A percentile compares a stretch with the other conserved stretches of the same genome.
Conservation (phyloP, 441 rosid genomes). For the Dalechampia spathulata region DNA sequence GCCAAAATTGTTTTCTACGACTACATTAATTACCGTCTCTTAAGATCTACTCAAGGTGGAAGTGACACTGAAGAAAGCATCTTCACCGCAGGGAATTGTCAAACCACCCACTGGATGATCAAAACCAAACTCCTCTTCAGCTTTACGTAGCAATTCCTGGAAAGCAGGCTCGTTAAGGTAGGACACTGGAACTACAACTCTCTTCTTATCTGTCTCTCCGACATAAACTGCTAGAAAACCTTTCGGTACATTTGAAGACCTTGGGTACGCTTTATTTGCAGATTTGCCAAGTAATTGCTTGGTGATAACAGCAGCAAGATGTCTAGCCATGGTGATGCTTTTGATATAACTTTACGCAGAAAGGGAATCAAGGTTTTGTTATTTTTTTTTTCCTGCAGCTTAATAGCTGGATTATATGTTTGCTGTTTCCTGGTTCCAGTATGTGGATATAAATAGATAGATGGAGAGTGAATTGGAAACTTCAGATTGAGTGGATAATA, state of each 20-base stretch:
- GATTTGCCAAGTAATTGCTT: conserved; percentile 17
- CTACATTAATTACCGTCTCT: neutral
- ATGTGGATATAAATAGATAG: conserved; percentile 1
- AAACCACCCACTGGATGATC: conserved; percentile 56
- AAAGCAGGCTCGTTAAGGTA: conserved; percentile 30
- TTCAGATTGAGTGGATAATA: neutral
- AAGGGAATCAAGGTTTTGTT: neutral
- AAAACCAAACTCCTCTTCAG: conserved; percentile 41
- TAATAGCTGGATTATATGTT: too few relatives aligned
- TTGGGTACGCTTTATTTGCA: neutral
- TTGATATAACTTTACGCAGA: neutral
- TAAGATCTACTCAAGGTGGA: conserved; percentile 19
- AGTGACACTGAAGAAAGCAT: conserved; percentile 32
- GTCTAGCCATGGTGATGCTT: neutral
- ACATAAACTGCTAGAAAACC: conserved; percentile 40
- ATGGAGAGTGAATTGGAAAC: too few relatives aligned
- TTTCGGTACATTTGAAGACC: conserved; percentile 20
- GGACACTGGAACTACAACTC: conserved; percentile 26
- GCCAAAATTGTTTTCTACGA: conserved; percentile 1
- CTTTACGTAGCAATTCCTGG: conserved; percentile 18
- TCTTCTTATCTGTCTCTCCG: conserved; percentile 38
- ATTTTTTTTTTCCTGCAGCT: conserved; percentile 2
- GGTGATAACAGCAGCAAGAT: neutral
- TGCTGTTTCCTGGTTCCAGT: neutral
- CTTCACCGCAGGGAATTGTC: conserved; percentile 55